phyloP scores from a whole-genome alignment of 108 stramenopile species.

The Skeletonema tropicum region DNA sequence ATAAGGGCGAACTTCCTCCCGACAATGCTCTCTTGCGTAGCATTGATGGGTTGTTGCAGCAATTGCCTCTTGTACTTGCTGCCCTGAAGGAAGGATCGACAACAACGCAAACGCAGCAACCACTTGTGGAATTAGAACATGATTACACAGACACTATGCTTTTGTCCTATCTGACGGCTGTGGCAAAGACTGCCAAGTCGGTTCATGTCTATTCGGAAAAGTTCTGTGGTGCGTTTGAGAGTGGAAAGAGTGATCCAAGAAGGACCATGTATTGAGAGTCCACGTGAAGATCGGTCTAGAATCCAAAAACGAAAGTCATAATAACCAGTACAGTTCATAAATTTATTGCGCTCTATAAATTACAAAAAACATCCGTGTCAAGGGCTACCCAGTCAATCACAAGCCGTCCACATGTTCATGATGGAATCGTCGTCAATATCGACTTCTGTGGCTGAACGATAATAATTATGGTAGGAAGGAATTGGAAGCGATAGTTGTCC shows the following conservation, averaged over 20 bases:
- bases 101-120: no score
- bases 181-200: slow-evolving; percentile 63
- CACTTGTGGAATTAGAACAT: slow-evolving; percentile 37
- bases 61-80: slow-evolving; percentile 39
- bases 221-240: slow-evolving; percentile 51
- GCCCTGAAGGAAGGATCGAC: slow-evolving; percentile 29
- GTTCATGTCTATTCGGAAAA: slow-evolving; percentile 76
- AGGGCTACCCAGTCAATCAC: background rate
- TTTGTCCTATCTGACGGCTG: slow-evolving; percentile 61
- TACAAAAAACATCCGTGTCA: no score
- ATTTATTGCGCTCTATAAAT: background rate
- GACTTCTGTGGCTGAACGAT: background rate
- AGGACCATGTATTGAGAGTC: slow-evolving; percentile 12
- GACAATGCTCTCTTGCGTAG: slow-evolving; percentile 45
- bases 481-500: background rate
- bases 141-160: slow-evolving; percentile 56
- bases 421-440: background rate
- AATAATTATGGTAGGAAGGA: background rate
- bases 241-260: slow-evolving; percentile 14
- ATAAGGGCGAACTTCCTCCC: slow-evolving; percentile 24
- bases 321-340: background rate
- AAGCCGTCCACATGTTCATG: background rate
- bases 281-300: no score
- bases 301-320: background rate
- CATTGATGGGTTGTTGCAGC: slow-evolving; percentile 45